A percentile compares a stretch with the other conserved stretches of the same genome.
Conservation (phyloP, 306 rosid species). For the Quercus alba region DNA sequence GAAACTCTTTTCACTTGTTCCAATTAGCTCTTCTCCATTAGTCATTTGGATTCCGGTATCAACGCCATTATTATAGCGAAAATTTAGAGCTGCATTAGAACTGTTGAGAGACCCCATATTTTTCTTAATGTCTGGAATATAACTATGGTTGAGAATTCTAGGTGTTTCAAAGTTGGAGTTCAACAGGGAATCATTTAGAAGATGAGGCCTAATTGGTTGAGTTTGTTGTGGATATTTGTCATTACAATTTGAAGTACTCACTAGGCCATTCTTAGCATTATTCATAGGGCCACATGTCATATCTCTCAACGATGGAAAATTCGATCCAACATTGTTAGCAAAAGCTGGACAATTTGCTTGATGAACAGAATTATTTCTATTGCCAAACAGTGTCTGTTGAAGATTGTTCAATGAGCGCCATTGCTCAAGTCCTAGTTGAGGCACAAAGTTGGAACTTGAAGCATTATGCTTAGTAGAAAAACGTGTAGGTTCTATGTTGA, state of each 20-base stretch:
- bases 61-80: neutral
- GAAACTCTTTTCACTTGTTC: neutral
- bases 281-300: neutral
- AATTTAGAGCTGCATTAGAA: neutral
- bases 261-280: neutral
- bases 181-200: neutral
- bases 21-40: slow-evolving; percentile 4
- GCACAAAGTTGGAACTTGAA: neutral
- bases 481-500: neutral
- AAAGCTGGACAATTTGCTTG: neutral
- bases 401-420: neutral
- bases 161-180: neutral
- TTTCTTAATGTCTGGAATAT: neutral
- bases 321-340: neutral
- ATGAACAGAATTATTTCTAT: neutral
- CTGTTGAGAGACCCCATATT: neutral
- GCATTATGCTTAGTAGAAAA: neutral
- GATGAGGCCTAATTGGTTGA: neutral
- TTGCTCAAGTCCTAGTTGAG: neutral
- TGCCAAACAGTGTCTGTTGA: slow-evolving; percentile 8
- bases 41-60: slow-evolving; percentile 14
- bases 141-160: neutral
- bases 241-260: slow-evolving; percentile 8
- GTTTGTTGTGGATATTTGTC: neutral
- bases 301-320: slow-evolving; percentile 5